phyloP scores from a whole-genome alignment of 306 rosid species.

The Prunus padus region DNA sequence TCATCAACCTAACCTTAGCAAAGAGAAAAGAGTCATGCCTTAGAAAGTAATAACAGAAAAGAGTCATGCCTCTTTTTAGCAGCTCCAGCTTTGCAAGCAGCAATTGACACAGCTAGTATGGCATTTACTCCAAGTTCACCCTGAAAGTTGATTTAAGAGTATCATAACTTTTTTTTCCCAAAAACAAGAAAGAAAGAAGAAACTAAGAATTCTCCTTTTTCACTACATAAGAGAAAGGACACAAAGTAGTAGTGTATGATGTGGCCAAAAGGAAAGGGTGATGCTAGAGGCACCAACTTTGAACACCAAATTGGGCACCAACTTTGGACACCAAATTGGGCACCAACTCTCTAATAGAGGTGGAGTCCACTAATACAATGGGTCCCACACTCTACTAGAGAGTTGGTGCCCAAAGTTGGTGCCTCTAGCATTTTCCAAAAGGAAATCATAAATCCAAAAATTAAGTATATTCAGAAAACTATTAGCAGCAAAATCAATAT shows the following conservation, averaged over 20 bases:
- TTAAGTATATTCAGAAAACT: not conserved
- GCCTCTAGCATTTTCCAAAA: too few species aligned
- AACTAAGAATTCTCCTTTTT: not conserved
- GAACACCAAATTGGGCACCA: too few species aligned
- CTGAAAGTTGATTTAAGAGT: conserved; percentile 39
- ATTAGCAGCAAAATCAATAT: not conserved
- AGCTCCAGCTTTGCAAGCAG: conserved; percentile 94
- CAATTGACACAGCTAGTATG: conserved; percentile 90
- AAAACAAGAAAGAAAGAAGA: conserved; percentile 15
- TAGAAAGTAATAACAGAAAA: conserved; percentile 20
- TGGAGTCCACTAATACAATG: too few species aligned
- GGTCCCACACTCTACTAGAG: too few species aligned
- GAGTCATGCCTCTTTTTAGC: conserved; percentile 75
- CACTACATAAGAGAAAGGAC: not conserved
- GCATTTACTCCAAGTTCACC: too few species aligned
- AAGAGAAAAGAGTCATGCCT: too few species aligned
- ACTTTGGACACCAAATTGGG: too few species aligned
- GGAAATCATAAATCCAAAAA: too few species aligned
- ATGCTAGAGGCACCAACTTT: not conserved
- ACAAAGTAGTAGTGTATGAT: not conserved
- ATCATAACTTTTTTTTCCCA: conserved; percentile 3
- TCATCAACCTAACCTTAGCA: too few species aligned
- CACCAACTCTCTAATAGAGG: too few species aligned
- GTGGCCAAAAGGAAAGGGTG: not conserved
- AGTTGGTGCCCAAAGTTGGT: too few species aligned